These are phyloP conservation scores for Gnomoniopsis smithogilvyi DNA, from an alignment of 2,329 filamentous ascomycete genomes.

Conservation along the genomic window DNA sequence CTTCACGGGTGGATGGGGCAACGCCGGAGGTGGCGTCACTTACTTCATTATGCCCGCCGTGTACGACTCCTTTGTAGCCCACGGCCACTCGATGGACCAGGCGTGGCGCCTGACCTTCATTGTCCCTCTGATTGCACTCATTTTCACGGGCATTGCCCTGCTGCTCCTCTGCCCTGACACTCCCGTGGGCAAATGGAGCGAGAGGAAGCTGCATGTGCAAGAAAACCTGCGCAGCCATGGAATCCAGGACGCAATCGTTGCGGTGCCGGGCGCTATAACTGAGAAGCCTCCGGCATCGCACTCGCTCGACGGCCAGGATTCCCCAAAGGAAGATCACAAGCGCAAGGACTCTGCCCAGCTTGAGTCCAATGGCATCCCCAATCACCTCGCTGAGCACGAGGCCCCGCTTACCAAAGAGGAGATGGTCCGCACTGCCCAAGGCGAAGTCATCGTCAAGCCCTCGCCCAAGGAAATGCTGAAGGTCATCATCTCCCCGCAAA, in stretches of 20 bases:
- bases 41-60: constrained; percentile 94
- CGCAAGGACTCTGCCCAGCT: constrained; percentile 29
- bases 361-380: constrained; percentile 29
- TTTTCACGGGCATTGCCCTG: constrained; percentile 63
- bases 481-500: constrained; percentile 51
- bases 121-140: constrained; percentile 76
- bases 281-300: constrained; percentile 33
- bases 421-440: constrained; percentile 51
- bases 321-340: constrained; percentile 21
- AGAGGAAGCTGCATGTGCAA: constrained; percentile 43
- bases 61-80: constrained; percentile 68
- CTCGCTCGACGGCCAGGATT: neutral
- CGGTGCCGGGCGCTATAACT: constrained; percentile 47
- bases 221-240: constrained; percentile 48
- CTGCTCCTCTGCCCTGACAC: constrained; percentile 76
- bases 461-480: constrained; percentile 44
- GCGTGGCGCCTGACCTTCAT: constrained; percentile 86
- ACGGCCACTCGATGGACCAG: constrained; percentile 59
- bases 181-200: constrained; percentile 77
- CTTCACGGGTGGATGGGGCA: constrained; percentile 79
- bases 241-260: constrained; percentile 38
- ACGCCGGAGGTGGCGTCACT: constrained; percentile 84
- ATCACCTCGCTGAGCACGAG: constrained; percentile 38
- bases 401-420: constrained; percentile 46
- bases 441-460: constrained; percentile 54